Percentiles rank a stretch among this genome's conserved stretches.
Conservation (phyloP, 805 yeast species). For the Wickerhamomyces bisporus region DNA sequence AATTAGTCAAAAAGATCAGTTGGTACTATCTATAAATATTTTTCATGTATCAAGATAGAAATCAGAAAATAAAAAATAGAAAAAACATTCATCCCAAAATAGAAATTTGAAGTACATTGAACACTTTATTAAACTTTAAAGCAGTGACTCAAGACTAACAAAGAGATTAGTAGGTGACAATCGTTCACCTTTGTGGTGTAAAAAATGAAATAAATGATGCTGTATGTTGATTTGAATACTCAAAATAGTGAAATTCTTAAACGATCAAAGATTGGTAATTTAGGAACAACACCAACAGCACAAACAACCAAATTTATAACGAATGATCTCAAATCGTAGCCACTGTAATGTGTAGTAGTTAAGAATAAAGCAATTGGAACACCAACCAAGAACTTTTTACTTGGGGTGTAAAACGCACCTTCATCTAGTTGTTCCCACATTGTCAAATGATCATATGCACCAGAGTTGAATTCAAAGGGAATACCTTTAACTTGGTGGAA, state of each 20-base stretch:
- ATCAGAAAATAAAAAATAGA: no score
- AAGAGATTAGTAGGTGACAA: no score
- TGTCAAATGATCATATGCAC: constrained; percentile 91
- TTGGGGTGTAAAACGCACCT: constrained; percentile 96
- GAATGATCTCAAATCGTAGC: constrained; percentile 76
- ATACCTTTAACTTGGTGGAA: constrained; percentile 96
- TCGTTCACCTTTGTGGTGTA: no score
- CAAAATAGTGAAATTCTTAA: constrained; percentile 47
- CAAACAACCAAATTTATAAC: constrained; percentile 71
- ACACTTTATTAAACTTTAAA: no score
- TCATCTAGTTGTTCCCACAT: constrained; percentile 98
- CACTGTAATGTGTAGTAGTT: constrained; percentile 84
- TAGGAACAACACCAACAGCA: constrained; percentile 84
- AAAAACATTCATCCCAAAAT: no score
- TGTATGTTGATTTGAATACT: no score
- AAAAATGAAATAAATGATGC: no score
- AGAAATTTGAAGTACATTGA: no score
- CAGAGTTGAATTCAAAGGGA: constrained; percentile 94
- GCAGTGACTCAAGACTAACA: no score
- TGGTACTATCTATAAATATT: no score
- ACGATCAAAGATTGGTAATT: constrained; percentile 78
- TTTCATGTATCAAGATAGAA: no score
- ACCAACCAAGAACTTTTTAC: constrained; percentile 84
- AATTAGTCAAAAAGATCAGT: no score
- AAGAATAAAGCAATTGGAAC: constrained; percentile 90